Evolutionary conservation across 495 filamentous ascomycete genomes (phyloP), one percentile per base, ranked within the genome.

Genomic region (Xylaria flabelliformis): DNA sequence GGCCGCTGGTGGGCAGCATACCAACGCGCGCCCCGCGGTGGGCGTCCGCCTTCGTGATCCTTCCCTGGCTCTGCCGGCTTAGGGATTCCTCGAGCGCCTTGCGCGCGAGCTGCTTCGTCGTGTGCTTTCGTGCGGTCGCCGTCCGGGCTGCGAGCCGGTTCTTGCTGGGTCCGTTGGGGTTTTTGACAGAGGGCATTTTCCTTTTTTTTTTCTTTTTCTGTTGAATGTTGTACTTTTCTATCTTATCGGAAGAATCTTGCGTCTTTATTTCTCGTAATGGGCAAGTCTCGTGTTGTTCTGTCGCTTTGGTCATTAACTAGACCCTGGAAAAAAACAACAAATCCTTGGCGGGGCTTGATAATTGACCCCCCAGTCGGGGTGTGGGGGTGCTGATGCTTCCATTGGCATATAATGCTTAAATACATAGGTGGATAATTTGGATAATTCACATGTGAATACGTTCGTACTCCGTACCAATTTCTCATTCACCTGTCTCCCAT

Each of bases 131-230:
- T 6, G 72, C 67, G 55, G 75, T 79, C 50, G 77, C 76, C 3
- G 79, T 78, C 34, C 77, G 79, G 6, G 83, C 82, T 15, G 74
- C 73, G 9, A 81, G 78, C 2, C 83, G 78, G 79, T 83, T 83
- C 32, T 80, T 80, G 34, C 82, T 84, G 24, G 80, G 74, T n/a
- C 77, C 76, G 76, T 86, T 86, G 68, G 84, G 83, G 76, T 86
- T 86, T 50, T 84, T 85, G 50, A 80, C 75, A 46, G 82, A 83
- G 17, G 79, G 77, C 83, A 85, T 85, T 48, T 44, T 44, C 10
- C 4, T 4, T 19, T 34, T 34, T 4, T 34, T 34, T 34, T 4
- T 36, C 6, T 3, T 36, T 36, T 36, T 36, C 34, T 36, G 8
- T 39, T 39, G 6, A 39, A 39, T 6, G 36, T 39, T 39, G 4